Evolutionary conservation across 768 basidiomycete genomes (phyloP), one percentile per base, ranked within the genome.

Genomic region (Kwoniella bestiolae): DNA sequence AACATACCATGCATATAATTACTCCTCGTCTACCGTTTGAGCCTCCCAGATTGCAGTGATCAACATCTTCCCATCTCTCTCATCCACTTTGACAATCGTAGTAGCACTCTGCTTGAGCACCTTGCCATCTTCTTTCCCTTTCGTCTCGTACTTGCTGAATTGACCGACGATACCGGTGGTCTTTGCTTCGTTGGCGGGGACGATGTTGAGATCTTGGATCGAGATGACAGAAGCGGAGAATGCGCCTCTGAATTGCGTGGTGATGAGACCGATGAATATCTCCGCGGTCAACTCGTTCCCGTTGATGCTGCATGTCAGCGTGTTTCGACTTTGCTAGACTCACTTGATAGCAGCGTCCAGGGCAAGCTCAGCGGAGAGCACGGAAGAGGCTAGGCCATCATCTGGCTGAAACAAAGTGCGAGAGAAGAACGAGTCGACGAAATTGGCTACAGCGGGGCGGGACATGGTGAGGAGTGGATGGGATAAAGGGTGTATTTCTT

Each of bases 131-230:
- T 9, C 47, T 23, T 51, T 60, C 11, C 59, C 59, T 14, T n/a
- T 47, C 18, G 59, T 60, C 21, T 60, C 59, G 47, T 60, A 60
- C 21, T 18, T 60, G 18, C 41, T 60, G 25, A 29, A 60, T 41
- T 60, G 59, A 3, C 26, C 59, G 18, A 60, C 59, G 7, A 47
- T 47, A 18, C 59, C 47, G 23, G 47, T 50, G 11, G 45, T 47
- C 23, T n/a, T n/a, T 4, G n/a, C n/a, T 50, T 32, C 31, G 29
- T 26, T 51, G 34, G 45, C 23, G 2, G 59, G 32, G n/a, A 51
- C 59, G 59, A 60, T 51, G 16, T 60, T 60, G 59, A 60, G 59
- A 26, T 60, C 59, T 32, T 35, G 45, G 32, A 60, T 60, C 21
- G 45, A 28, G 49, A 50, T 25, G 26, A 60, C 47, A 16, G 46